Evolutionary conservation across 2,329 filamentous ascomycete species (phyloP), one percentile per base, ranked within the genome.

Genomic region (Fusarium abutilonis): DNA sequence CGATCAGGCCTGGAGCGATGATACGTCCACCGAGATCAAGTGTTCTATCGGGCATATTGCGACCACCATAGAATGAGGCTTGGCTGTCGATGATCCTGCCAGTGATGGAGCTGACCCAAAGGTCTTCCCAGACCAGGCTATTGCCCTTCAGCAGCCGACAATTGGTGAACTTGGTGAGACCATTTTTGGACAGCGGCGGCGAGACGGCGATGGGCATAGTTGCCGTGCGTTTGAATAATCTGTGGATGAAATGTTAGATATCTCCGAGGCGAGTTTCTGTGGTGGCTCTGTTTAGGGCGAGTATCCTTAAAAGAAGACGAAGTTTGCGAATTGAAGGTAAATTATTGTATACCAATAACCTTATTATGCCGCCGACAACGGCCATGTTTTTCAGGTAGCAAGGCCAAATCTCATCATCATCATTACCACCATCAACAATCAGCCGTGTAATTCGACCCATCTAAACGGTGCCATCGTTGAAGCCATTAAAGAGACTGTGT

Each of bases 81-180:
- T 89, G 87, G 70, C 83, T 91, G 66, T 88, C 84, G 43, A 97
- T 81, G 70, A 97, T 92, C 75, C 92, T 93, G 65, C 93, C 93
- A 1, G 89, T 92, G 14, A 82, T 73, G 1, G 92, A 90, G 75
- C 90, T 93, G 59, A 97, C 87, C 92, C 92, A 97, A n/a, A 97
- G 83, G 72, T 97, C 93, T 63, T 90, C 87, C 40, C 86, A 77
- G 40, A 96, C 83, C 23, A 97, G 81, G 17, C 81, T 72, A 64
- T 89, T 83, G 66, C 86, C 86, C 70, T 86, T 87, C 56, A 94
- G 81, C 23, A 96, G 80, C 46, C 89, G 87, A 74, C 93, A 96
- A 78, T 96, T 96, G 71, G 91, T 95, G 75, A 96, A 90, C 74
- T 94, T 95, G 72, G 90, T 93, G 73, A 97, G 89, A 70, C 83